These are phyloP conservation scores for Leptographium procerum DNA, from an alignment of 2,329 filamentous ascomycete genomes.

Conservation along the genomic window DNA sequence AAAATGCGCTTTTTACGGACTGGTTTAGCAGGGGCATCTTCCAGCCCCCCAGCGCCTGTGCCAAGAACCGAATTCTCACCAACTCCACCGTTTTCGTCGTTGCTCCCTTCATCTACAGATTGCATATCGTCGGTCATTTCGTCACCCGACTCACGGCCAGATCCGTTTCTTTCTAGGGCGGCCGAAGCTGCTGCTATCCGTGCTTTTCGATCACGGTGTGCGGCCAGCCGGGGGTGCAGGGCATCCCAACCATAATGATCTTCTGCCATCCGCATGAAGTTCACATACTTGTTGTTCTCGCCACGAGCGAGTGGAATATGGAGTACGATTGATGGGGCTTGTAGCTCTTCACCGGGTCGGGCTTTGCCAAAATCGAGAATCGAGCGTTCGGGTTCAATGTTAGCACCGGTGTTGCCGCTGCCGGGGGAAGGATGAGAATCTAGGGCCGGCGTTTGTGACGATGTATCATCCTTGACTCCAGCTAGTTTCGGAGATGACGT, in stretches of 20 bases:
- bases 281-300: constrained; percentile 81
- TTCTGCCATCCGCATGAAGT: constrained; percentile 88
- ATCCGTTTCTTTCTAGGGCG: constrained; percentile 65
- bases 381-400: constrained; percentile 31
- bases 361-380: constrained; percentile 52
- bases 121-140: constrained; percentile 69
- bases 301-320: constrained; percentile 64
- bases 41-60: constrained; percentile 40
- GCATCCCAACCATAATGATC: constrained; percentile 92
- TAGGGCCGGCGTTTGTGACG: constrained; percentile 20
- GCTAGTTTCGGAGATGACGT: constrained; percentile 39
- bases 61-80: constrained; percentile 26
- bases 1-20: constrained; percentile 69
- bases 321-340: constrained; percentile 69
- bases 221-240: constrained; percentile 79
- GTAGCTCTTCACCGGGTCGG: constrained; percentile 45
- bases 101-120: constrained; percentile 68
- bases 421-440: constrained; percentile 20
- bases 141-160: constrained; percentile 57
- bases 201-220: constrained; percentile 75
- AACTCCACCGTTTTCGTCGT: constrained; percentile 67
- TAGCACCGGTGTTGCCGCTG: constrained; percentile 11
- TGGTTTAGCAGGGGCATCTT: constrained; percentile 48
- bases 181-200: constrained; percentile 83
- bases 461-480: constrained; percentile 31